Evolutionary conservation across 1,284 basidiomycete genomes (phyloP).

Genomic region (Cronartium ribicola): DNA sequence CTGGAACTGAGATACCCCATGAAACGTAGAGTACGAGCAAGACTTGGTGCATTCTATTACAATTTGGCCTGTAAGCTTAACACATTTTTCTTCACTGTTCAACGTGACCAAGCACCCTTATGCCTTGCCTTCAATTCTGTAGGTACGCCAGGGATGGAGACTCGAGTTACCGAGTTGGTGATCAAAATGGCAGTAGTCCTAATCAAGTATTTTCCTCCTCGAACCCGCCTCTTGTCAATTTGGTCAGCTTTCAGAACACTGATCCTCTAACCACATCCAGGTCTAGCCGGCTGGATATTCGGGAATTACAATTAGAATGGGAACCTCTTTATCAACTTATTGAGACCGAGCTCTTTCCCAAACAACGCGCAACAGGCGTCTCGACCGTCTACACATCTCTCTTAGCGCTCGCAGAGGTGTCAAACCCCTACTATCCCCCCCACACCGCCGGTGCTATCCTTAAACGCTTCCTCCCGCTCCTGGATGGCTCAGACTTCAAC

Average conservation of each 20-base stretch:
- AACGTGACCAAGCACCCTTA: not conserved
- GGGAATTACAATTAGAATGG: conserved; percentile 84
- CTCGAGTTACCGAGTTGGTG: conserved; percentile 65
- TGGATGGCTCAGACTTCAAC: conserved; percentile 71
- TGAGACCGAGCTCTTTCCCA: conserved; percentile 74
- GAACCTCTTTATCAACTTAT: conserved; percentile 75
- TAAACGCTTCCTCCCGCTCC: conserved; percentile 68
- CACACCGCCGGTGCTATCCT: conserved; percentile 73
- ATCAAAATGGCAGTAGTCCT: conserved; percentile 68
- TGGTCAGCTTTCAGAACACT: not conserved
- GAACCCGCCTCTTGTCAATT: not conserved
- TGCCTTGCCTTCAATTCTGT: conserved; percentile 35
- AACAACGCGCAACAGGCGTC: conserved; percentile 73
- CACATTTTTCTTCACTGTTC: not conserved
- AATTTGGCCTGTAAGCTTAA: conserved; percentile 59
- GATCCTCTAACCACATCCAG: conserved; percentile 54
- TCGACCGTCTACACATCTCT: conserved; percentile 57
- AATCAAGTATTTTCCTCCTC: conserved; percentile 59
- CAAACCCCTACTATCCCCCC: conserved; percentile 77
- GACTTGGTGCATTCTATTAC: conserved; percentile 75
- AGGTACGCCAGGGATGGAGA: conserved; percentile 69
- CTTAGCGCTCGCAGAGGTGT: conserved; percentile 55
- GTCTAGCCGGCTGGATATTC: conserved; percentile 69
- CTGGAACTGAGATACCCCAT: conserved; percentile 76
- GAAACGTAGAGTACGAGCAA: conserved; percentile 70